These are phyloP conservation scores for Aspergillus bertholletiae DNA, from an alignment of 495 filamentous ascomycete species.

Conservation along the genomic window DNA sequence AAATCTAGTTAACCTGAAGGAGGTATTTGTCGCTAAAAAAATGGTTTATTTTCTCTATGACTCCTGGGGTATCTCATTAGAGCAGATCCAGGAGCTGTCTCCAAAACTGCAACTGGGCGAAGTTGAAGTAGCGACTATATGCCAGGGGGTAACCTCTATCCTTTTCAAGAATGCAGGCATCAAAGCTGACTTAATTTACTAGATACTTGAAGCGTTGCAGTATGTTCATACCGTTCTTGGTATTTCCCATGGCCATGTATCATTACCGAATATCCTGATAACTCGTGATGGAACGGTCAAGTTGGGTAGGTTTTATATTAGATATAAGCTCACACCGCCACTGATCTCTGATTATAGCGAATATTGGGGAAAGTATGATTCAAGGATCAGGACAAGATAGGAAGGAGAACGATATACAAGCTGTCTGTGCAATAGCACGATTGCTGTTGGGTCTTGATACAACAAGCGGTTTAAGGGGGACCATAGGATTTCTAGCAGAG, in stretches of 20 bases:
- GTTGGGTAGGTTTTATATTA: slow-evolving; percentile 2
- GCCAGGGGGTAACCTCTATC: slow-evolving; percentile 6
- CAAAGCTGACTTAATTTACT: neutral
- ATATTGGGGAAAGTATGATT: slow-evolving; percentile 10
- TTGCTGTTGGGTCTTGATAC: neutral
- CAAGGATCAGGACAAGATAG: neutral
- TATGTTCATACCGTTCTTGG: slow-evolving; percentile 5
- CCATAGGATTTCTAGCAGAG: slow-evolving; percentile 4
- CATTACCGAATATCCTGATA: neutral
- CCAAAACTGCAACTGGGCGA: slow-evolving; percentile 5
- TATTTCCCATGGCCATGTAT: slow-evolving; percentile 4
- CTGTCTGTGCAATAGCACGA: neutral
- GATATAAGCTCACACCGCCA: too few species aligned
- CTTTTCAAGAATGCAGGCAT: too few species aligned
- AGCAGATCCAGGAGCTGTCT: neutral
- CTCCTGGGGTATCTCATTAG: slow-evolving; percentile 3
- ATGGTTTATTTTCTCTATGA: slow-evolving; percentile 8
- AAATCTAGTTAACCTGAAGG: slow-evolving; percentile 5
- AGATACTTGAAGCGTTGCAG: slow-evolving; percentile 2
- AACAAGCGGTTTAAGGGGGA: neutral
- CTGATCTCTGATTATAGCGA: too few species aligned
- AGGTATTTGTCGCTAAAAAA: neutral
- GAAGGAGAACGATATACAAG: slow-evolving; percentile 6
- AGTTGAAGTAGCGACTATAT: slow-evolving; percentile 8
- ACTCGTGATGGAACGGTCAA: slow-evolving; percentile 5